Percentiles rank a stretch among this genome's conserved stretches.
These are phyloP conservation scores for Jackrogersella minutella DNA, from an alignment of 495 filamentous ascomycete species.

Conservation along the genomic window DNA sequence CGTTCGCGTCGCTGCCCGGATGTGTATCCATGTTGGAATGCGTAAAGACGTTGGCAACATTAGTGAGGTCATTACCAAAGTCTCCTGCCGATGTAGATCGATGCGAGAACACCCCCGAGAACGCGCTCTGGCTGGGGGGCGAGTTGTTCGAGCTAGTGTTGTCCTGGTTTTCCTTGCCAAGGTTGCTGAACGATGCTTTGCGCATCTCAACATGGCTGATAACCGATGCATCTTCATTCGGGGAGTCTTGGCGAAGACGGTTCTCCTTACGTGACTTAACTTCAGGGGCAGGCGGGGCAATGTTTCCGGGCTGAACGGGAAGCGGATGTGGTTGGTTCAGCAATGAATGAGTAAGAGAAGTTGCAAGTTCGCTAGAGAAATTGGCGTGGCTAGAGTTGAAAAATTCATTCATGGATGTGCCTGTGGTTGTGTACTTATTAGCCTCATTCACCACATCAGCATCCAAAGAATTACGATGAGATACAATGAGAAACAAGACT, in stretches of 20 bases:
- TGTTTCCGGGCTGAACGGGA: constrained; percentile 40
- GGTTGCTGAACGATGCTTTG: constrained; percentile 43
- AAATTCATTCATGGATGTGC: constrained; percentile 40
- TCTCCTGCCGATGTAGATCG: constrained; percentile 39
- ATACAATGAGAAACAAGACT: not conserved
- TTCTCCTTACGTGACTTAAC: constrained; percentile 53
- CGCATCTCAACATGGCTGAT: constrained; percentile 41
- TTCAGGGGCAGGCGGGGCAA: constrained; percentile 45
- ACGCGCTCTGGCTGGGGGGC: constrained; percentile 37
- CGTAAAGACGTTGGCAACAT: constrained; percentile 31
- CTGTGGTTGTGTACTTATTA: constrained; percentile 18
- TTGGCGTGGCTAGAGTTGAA: constrained; percentile 34
- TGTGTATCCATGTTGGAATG: constrained; percentile 25
- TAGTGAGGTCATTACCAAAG: constrained; percentile 41
- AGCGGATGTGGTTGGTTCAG: constrained; percentile 54
- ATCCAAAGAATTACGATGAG: not conserved
- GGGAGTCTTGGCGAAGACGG: constrained; percentile 32
- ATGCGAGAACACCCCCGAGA: constrained; percentile 39
- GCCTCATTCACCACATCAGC: not conserved
- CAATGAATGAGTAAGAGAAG: constrained; percentile 53
- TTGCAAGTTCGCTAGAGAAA: constrained; percentile 49
- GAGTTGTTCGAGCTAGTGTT: constrained; percentile 37
- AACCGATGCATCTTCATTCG: constrained; percentile 15
- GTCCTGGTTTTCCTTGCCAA: constrained; percentile 34
- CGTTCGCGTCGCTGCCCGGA: constrained; percentile 2